Evolutionary conservation across 1,139 yeast species (phyloP).

Genomic region (Candida freyschussii): DNA sequence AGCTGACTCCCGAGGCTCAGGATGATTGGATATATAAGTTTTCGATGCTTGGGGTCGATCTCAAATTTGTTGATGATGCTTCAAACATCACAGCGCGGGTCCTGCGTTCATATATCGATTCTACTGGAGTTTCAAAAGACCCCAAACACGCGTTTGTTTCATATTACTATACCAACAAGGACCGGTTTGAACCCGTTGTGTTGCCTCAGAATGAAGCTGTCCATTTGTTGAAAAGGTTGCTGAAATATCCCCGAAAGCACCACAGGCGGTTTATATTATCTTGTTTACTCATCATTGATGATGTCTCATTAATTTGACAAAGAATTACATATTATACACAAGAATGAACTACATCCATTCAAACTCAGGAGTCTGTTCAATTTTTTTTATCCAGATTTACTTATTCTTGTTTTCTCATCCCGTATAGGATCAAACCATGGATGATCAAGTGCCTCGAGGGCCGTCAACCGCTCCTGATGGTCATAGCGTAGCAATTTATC

Average conservation of each 20-base stretch:
- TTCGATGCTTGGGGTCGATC: too few species aligned
- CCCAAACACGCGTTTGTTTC: slow-evolving; percentile 6
- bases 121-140: slow-evolving; percentile 2
- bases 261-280: slow-evolving; percentile 7
- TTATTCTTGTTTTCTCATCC: slow-evolving; percentile 12
- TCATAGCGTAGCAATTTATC: slow-evolving; percentile 65
- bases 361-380: too few species aligned
- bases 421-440: slow-evolving; percentile 40
- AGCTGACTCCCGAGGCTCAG: too few species aligned
- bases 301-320: too few species aligned
- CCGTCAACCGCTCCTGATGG: slow-evolving; percentile 71
- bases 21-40: too few species aligned
- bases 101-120: slow-evolving; percentile 7
- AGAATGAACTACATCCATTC: too few species aligned
- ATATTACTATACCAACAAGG: slow-evolving; percentile 7
- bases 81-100: slow-evolving; percentile 1
- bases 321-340: too few species aligned
- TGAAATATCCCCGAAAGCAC: not conserved
- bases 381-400: slow-evolving; percentile 1
- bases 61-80: slow-evolving; percentile 1
- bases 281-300: slow-evolving; percentile 8
- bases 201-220: not conserved
- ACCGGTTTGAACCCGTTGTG: not conserved
- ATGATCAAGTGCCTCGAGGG: slow-evolving; percentile 69
- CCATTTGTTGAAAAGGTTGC: slow-evolving; percentile 1